These are phyloP conservation scores for Pythium brachiatum DNA, from an alignment of 352 stramenopile species.

Conservation along the genomic window DNA sequence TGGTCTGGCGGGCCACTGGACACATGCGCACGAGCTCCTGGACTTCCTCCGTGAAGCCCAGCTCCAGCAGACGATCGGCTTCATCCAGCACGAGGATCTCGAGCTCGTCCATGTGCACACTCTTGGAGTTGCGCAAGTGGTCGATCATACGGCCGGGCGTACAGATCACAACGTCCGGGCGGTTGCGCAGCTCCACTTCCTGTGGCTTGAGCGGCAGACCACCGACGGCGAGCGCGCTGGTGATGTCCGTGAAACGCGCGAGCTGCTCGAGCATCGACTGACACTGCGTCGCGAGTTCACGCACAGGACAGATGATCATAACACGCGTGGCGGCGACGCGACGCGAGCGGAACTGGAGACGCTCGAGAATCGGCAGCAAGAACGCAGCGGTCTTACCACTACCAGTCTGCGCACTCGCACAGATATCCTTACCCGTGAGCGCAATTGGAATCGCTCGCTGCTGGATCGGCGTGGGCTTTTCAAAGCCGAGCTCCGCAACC, in stretches of 20 bases:
- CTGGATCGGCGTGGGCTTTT: slow-evolving; percentile 95
- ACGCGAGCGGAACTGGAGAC: slow-evolving; percentile 92
- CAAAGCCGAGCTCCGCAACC: slow-evolving; percentile 95
- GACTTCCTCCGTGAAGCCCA: slow-evolving; percentile 98
- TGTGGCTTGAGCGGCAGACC: slow-evolving; percentile 89
- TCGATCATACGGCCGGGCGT: slow-evolving; percentile 98
- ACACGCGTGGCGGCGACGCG: slow-evolving; percentile 89
- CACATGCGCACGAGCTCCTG: slow-evolving; percentile 96
- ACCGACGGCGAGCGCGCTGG: slow-evolving; percentile 91
- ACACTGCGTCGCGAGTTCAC: slow-evolving; percentile 96
- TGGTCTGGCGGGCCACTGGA: slow-evolving; percentile 94
- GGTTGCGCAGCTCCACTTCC: slow-evolving; percentile 93
- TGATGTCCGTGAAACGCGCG: slow-evolving; percentile 95
- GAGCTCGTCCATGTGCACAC: slow-evolving; percentile 96
- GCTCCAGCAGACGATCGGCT: slow-evolving; percentile 95
- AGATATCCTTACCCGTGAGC: slow-evolving; percentile 96
- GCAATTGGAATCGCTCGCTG: slow-evolving; percentile 93
- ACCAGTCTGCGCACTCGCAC: slow-evolving; percentile 95
- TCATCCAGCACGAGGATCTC: slow-evolving; percentile 96
- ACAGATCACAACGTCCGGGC: slow-evolving; percentile 97
- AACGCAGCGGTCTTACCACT: slow-evolving; percentile 99
- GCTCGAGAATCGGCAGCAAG: slow-evolving; percentile 96
- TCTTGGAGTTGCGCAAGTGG: slow-evolving; percentile 96
- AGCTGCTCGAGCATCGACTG: slow-evolving; percentile 95
- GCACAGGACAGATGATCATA: slow-evolving; percentile 97